phyloP scores from a whole-genome alignment of 164 flowering plant species.

The Annona squamosa region DNA sequence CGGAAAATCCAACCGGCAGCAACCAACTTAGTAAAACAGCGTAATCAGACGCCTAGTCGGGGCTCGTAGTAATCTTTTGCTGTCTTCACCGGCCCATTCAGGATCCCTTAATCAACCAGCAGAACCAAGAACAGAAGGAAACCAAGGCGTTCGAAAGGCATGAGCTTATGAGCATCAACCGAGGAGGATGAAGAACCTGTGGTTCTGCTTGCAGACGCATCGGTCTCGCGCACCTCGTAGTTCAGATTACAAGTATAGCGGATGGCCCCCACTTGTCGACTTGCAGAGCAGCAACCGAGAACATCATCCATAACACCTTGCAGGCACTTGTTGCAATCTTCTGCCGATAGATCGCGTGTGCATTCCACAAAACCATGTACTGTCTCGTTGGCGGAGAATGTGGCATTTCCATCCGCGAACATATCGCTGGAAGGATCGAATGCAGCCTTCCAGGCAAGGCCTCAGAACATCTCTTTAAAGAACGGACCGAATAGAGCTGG shows the following conservation, averaged over 20 bases:
- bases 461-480: not conserved
- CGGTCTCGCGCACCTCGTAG: not conserved
- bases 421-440: not conserved
- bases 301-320: not conserved
- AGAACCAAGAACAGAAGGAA: not conserved
- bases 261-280: not conserved
- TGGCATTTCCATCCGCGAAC: not conserved
- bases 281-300: not conserved
- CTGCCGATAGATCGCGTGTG: not conserved
- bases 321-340: not conserved
- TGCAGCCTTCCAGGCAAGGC: not conserved
- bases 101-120: not conserved
- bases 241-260: not conserved
- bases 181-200: not conserved
- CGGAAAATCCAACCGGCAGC: no score
- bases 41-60: no score
- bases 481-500: not conserved
- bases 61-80: no score
- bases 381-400: not conserved
- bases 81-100: not conserved
- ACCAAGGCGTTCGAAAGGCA: not conserved
- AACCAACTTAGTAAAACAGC: no score
- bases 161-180: not conserved
- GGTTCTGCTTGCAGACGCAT: not conserved
- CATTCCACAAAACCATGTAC: conserved; percentile 4